Evolutionary conservation across 2,329 filamentous ascomycete species (phyloP), one percentile per base, ranked within the genome.

Genomic region (Chaetomium globosum): DNA sequence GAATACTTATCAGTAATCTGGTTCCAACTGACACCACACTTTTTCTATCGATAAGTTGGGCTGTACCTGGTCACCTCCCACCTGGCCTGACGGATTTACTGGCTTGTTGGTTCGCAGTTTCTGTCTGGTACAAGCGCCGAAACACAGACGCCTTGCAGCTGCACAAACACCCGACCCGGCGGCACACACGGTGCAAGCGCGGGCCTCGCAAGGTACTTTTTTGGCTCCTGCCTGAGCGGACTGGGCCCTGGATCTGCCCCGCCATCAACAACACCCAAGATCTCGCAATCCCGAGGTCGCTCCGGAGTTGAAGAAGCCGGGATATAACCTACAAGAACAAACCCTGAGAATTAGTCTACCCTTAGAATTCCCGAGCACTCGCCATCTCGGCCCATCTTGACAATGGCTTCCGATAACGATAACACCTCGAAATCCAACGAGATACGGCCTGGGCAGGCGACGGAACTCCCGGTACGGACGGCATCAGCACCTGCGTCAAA

Each of bases 401-500:
- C 54, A 21, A 69, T 68, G 69, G 64, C 39, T 61, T 63, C 63
- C 43, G 49, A 59, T 19, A 53, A 23, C 43, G 49, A 59, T 19
- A 53, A 23, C 56, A 23, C 48, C 31, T 10, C 31, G 49, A n/a
- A 28, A 31, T 10, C n/a, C 59, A 63, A 10, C 59, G 61, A 63
- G 31, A 46, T 62, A n/a, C 59, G 58, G 31, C 46, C 67, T 16
- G 66, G 59, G 12, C 39, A 55, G 48, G 28, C 61, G 16, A 51
- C 26, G 23, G 59, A 64, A 31, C 61, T 71, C 39, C 66, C 69
- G 30, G 56, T 68, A 23, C 68, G 65, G 23, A 26, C 63, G 26
- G 48, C 55, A 13, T 43, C 64, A 7, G 36, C 51, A 26, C 56
- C 61, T 48, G 57, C 80, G 57, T 74, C 79, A 3, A 81, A 79